Percentiles rank a stretch among this genome's conserved stretches.
Evolutionary conservation across 1,284 basidiomycete species (phyloP).

Genomic region (Cystobasidium sp.): DNA sequence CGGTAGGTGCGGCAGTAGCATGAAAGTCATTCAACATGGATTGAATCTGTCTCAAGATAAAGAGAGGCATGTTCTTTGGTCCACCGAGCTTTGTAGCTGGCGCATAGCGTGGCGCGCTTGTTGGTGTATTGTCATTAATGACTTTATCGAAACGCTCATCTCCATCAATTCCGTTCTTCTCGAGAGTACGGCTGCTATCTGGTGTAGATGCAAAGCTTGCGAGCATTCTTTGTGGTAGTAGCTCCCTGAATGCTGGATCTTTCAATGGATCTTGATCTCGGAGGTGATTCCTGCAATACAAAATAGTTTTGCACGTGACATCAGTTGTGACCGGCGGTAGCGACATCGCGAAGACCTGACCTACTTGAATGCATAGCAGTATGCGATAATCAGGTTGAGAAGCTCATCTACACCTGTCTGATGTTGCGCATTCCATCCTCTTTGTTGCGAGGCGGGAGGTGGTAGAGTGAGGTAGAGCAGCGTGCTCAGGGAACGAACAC

Average conservation of each 20-base stretch:
- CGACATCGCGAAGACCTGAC: neutral
- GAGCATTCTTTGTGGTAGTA: constrained; percentile 27
- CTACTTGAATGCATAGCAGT: constrained; percentile 43
- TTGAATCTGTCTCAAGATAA: constrained; percentile 39
- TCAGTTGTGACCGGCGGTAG: neutral
- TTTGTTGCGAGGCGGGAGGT: neutral
- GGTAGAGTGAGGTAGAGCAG: constrained; percentile 33
- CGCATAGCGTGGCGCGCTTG: neutral
- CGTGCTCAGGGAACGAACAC: constrained; percentile 20
- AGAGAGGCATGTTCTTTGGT: constrained; percentile 40
- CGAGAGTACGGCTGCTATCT: neutral
- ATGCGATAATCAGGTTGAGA: constrained; percentile 36
- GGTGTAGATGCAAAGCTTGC: constrained; percentile 32
- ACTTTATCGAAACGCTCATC: constrained; percentile 26
- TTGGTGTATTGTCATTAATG: constrained; percentile 26
- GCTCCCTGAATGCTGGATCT: constrained; percentile 22
- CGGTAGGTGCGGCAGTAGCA: constrained; percentile 24
- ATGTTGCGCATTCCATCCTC: constrained; percentile 1
- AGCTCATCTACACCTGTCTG: constrained; percentile 38
- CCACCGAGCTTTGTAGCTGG: constrained; percentile 37
- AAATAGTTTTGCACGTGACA: constrained; percentile 13
- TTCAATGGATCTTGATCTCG: constrained; percentile 34
- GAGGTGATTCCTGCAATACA: constrained; percentile 41
- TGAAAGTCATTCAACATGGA: constrained; percentile 40
- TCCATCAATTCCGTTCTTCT: neutral